Conservation (phyloP, 140 eudicot species). For the Anethum foeniculum region DNA sequence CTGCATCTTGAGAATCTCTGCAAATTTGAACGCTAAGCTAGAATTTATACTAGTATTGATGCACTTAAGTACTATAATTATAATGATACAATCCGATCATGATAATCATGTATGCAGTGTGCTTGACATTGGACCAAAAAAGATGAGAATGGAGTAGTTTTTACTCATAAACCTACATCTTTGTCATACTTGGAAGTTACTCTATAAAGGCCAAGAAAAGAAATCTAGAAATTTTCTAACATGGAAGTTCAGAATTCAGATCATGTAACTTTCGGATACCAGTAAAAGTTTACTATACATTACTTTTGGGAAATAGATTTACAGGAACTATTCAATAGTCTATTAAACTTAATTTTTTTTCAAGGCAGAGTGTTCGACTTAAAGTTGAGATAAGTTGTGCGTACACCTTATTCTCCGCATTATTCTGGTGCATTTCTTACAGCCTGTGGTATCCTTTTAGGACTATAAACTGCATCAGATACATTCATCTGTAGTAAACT, state of each 20-base stretch:
- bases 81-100: neutral
- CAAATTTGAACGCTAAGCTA: neutral
- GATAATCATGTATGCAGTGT: neutral
- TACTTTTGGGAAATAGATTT: neutral
- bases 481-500: neutral
- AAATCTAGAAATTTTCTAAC: conserved; percentile 9
- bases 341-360: neutral
- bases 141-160: conserved; percentile 28
- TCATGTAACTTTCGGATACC: conserved; percentile 7
- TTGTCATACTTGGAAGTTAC: conserved; percentile 54
- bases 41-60: too few species aligned
- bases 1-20: neutral
- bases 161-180: conserved; percentile 41
- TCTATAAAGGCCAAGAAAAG: neutral
- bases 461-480: neutral
- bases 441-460: neutral
- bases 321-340: neutral
- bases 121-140: conserved; percentile 1
- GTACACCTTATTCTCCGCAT: neutral
- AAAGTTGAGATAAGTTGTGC: neutral
- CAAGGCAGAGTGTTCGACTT: neutral
- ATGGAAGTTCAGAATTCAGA: neutral
- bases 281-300: neutral
- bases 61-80: neutral
- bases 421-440: neutral